Percentiles rank a stretch among this genome's conserved stretches.
Evolutionary conservation across 306 rosid species (phyloP).

Genomic region (Gastrolobium villosum): DNA sequence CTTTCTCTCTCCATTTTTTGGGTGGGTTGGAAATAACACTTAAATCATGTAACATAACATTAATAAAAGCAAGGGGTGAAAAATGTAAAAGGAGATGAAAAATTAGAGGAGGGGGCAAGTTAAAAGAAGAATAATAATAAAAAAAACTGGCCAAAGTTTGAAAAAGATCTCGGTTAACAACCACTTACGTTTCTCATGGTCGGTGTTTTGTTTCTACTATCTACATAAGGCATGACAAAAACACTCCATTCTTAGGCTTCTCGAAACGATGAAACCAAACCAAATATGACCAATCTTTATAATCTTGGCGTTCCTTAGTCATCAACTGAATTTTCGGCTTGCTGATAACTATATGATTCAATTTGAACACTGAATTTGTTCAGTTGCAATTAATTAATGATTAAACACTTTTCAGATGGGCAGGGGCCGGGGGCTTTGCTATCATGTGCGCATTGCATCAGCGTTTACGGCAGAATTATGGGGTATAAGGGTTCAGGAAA

Average conservation of each 20-base stretch:
- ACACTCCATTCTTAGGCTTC: constrained; percentile 6
- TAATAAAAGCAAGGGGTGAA: not conserved
- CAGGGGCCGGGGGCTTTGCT: no score
- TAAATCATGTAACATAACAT: no score
- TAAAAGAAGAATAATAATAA: not conserved
- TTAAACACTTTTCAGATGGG: not conserved
- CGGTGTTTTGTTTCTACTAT: not conserved
- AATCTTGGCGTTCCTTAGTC: not conserved
- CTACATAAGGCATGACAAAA: not conserved
- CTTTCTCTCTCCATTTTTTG: no score
- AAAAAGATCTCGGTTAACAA: not conserved
- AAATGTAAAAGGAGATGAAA: not conserved
- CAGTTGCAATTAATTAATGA: not conserved
- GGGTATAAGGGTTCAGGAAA: no score
- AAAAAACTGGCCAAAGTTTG: not conserved
- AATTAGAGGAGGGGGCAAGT: not conserved
- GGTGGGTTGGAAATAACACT: no score
- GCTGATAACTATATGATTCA: not conserved
- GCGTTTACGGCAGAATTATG: no score
- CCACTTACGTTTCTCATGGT: constrained; percentile 5
- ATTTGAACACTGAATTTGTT: constrained; percentile 16
- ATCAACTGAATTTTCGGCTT: not conserved
- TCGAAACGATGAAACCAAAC: not conserved
- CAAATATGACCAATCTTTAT: constrained; percentile 1
- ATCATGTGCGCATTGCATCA: no score